Percentiles rank a stretch among this genome's conserved stretches.
Conservation (phyloP, 805 yeast species). For the Yarrowia osloensis region DNA sequence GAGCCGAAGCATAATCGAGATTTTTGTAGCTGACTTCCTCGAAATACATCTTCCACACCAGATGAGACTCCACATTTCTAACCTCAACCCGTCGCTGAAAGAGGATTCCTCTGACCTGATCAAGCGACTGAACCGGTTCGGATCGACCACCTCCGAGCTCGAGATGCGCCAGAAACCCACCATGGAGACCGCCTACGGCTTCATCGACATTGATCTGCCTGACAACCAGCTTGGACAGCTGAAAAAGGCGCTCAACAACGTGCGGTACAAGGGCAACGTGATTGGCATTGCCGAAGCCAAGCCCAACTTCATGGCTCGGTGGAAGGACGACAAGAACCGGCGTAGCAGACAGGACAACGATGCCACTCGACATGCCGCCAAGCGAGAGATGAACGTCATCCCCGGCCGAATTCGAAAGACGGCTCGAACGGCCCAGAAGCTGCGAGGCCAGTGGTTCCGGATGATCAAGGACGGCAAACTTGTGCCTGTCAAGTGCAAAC, state of each 20-base stretch:
- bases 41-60: not conserved
- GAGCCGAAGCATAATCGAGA: not conserved
- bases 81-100: conserved; percentile 58
- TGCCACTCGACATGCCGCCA: conserved; percentile 37
- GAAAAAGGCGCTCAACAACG: conserved; percentile 63
- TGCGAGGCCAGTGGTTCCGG: conserved; percentile 62
- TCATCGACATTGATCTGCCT: conserved; percentile 57
- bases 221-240: conserved; percentile 53
- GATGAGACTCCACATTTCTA: conserved; percentile 65
- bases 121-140: conserved; percentile 63
- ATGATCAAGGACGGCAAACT: conserved; percentile 53
- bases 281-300: conserved; percentile 65
- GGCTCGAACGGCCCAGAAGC: conserved; percentile 49
- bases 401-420: conserved; percentile 65
- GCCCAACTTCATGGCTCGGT: conserved; percentile 56
- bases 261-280: conserved; percentile 71
- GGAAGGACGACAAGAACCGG: conserved; percentile 45
- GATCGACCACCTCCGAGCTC: conserved; percentile 51
- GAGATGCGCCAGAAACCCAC: conserved; percentile 59
- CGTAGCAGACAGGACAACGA: conserved; percentile 35
- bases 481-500: conserved; percentile 58
- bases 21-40: no score
- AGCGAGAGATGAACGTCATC: conserved; percentile 44
- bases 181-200: conserved; percentile 63
- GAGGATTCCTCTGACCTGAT: conserved; percentile 51